phyloP scores from a whole-genome alignment of 352 stramenopile genomes.

The Phytophthora tubulina region DNA sequence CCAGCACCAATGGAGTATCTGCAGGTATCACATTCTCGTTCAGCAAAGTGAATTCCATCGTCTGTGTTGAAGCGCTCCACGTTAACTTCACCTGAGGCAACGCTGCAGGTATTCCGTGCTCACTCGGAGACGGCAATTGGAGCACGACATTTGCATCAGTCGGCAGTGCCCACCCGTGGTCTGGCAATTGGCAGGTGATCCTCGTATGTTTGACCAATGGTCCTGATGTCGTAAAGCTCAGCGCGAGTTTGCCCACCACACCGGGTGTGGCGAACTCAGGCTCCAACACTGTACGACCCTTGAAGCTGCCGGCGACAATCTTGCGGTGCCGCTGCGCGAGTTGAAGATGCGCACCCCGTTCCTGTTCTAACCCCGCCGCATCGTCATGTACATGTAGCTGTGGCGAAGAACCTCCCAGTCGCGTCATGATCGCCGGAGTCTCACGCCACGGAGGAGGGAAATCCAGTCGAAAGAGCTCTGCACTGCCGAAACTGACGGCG shows the following conservation, averaged over 20 bases:
- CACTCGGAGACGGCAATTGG: conserved; percentile 42
- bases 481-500: conserved; percentile 12
- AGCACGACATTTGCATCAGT: conserved; percentile 38
- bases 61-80: conserved; percentile 42
- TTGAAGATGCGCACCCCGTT: conserved; percentile 65
- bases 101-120: conserved; percentile 20
- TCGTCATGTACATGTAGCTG: conserved; percentile 1
- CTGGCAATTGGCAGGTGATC: conserved; percentile 61
- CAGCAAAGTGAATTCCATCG: conserved; percentile 65
- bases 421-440: conserved; percentile 35
- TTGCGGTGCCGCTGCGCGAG: conserved; percentile 77
- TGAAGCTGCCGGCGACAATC: conserved; percentile 64
- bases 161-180: conserved; percentile 65
- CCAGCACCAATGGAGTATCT: conserved; percentile 50
- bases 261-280: conserved; percentile 60
- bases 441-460: conserved; percentile 21
- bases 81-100: conserved; percentile 46
- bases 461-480: conserved; percentile 19
- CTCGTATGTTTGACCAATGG: conserved; percentile 52
- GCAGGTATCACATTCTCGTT: conserved; percentile 51
- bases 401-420: conserved; percentile 16
- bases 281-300: conserved; percentile 49
- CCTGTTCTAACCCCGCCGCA: conserved; percentile 35
- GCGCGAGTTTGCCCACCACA: conserved; percentile 54
- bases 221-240: conserved; percentile 61